phyloP scores from a whole-genome alignment of 352 stramenopile species.

The Phytophthora uliginosa region DNA sequence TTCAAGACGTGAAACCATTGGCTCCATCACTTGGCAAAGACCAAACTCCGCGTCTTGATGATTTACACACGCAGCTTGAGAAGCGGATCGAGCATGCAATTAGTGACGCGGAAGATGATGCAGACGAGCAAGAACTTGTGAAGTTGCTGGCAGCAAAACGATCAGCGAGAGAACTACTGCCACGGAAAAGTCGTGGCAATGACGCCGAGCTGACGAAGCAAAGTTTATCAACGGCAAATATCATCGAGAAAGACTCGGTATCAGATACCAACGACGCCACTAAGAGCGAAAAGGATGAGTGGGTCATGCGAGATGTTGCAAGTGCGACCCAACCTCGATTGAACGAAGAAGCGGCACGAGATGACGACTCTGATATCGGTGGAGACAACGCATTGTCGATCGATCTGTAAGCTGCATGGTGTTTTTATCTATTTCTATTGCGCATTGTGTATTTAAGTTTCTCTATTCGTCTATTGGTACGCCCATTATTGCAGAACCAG shows the following conservation, averaged over 20 bases:
- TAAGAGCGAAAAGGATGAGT: constrained; percentile 12
- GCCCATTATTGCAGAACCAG: constrained; percentile 41
- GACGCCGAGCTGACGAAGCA: not conserved
- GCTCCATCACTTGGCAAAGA: not conserved
- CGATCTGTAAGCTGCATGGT: constrained; percentile 60
- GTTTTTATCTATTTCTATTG: constrained; percentile 26
- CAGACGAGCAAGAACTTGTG: constrained; percentile 37
- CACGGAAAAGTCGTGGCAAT: not conserved
- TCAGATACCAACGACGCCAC: not conserved
- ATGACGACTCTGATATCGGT: constrained; percentile 20
- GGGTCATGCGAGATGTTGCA: constrained; percentile 1
- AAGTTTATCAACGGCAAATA: not conserved
- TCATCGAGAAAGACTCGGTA: not conserved
- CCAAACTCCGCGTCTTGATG: not conserved
- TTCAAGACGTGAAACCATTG: constrained; percentile 31
- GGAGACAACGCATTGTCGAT: constrained; percentile 60
- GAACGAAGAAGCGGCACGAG: not conserved
- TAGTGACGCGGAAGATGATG: constrained; percentile 8
- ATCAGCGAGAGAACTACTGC: constrained; percentile 22
- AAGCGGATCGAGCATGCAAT: not conserved
- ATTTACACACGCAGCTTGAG: constrained; percentile 1
- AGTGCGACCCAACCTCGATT: not conserved
- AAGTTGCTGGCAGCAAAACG: constrained; percentile 45
- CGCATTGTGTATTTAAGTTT: constrained; percentile 20
- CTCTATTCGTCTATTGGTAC: constrained; percentile 16